Evolutionary conservation across 441 rosid species (phyloP).

Genomic region (Euphorbia schlechtendalii): DNA sequence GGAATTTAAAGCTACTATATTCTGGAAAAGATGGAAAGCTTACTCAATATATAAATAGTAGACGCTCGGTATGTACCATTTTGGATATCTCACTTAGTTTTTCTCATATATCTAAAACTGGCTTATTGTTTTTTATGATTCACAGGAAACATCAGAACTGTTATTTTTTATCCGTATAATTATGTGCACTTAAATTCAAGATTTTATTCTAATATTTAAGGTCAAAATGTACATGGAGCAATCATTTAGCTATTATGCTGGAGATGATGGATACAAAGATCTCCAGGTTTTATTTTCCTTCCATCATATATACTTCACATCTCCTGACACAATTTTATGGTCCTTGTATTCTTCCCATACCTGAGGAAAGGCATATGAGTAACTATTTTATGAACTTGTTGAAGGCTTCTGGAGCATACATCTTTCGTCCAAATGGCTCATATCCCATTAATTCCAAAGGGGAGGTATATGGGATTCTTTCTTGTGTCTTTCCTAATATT

Average conservation of each 20-base stretch:
- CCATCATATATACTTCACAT: background rate
- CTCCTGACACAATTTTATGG: conserved; percentile 1
- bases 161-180: background rate
- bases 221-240: conserved; percentile 54
- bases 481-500: conserved; percentile 30
- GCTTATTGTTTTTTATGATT: background rate
- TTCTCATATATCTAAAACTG: background rate
- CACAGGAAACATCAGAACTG: background rate
- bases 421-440: conserved; percentile 92
- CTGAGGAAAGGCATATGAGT: conserved; percentile 1
- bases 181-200: conserved; percentile 1
- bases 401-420: conserved; percentile 87
- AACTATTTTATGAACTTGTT: conserved; percentile 14
- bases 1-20: conserved; percentile 53
- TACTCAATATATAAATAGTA: conserved; percentile 47
- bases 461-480: conserved; percentile 31
- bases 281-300: conserved; percentile 36
- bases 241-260: conserved; percentile 65
- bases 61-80: conserved; percentile 44
- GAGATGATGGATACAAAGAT: conserved; percentile 49
- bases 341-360: background rate
- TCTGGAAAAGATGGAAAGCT: conserved; percentile 43
- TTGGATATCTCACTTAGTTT: conserved; percentile 6
- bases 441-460: conserved; percentile 46
- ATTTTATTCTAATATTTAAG: conserved; percentile 27